Base-by-base conservation (phyloP, 768 basidiomycete species). In the Hericium rajendrae region DNA sequence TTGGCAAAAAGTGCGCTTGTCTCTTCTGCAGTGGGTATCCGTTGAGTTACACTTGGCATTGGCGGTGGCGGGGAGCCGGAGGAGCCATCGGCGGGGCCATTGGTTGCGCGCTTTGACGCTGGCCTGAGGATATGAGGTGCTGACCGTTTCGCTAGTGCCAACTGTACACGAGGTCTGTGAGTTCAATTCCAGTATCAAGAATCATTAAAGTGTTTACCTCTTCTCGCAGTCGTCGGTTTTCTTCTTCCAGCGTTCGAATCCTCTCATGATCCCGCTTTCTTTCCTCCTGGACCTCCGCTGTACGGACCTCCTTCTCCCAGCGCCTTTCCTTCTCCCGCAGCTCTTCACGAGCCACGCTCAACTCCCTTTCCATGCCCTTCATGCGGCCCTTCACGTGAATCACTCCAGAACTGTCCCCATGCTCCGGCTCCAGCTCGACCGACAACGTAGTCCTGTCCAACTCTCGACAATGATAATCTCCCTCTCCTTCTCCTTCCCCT, bases 241-340 rank as follows among this genome's bases (percentile, higher is more conserved):
- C 89, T 51, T 78, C 78, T 63, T 90, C 86, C 4, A 91, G 73
- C 57, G 73, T 70, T 60, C 70, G 74, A 32, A 91, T 89, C 53
- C 77, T 76, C 56, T 77, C 81, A 65, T 86, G 85, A 63, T 89
- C 85, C 26, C 68, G 69, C 15, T 72, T 73, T 32, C 75, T 75
- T 61, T 83, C 85, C 43, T 65, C 62, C 50, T 73, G 68, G 3
- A 67, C 63, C 37, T 71, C 64, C 22, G 68, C 70, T 9, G 67
- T 60, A 46, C 66, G 61, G 22, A 71, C 69, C 48, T 72, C 74
- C 22, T 76, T 74, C 15, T 75, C 73, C 62, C 68, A 68, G 49
- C 71, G 69, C 48, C 66, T 67, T 66, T 79, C 76, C 51, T 75
- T 73, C 54, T 70, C 73, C 50, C 71, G 67, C 39, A 81, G 80